Percentiles rank a stretch among this genome's conserved stretches.
These are phyloP conservation scores for Nicotiana rustica DNA, from an alignment of 305 asterid genomes.

Conservation along the genomic window DNA sequence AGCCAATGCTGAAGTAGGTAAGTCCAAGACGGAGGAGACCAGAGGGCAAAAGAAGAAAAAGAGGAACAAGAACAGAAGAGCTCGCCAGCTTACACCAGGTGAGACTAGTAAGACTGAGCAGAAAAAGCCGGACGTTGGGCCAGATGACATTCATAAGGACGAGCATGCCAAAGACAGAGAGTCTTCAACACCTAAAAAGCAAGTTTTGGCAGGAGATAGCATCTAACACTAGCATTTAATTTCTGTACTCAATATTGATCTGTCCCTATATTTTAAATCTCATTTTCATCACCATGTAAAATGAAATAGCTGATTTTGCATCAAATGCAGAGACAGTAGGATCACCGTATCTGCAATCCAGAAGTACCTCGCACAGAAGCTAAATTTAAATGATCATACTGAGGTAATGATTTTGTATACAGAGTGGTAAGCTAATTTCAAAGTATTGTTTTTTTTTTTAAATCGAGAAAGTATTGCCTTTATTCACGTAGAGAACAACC, in stretches of 20 bases:
- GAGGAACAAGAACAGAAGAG: background rate
- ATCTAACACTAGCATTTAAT: background rate
- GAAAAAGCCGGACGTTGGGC: background rate
- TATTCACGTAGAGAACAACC: background rate
- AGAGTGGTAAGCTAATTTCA: background rate
- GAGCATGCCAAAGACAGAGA: background rate
- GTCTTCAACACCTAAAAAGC: background rate
- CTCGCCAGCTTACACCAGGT: background rate
- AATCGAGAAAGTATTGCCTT: background rate
- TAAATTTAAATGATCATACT: background rate
- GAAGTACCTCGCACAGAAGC: constrained; percentile 9
- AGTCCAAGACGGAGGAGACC: background rate
- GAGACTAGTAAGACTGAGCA: background rate
- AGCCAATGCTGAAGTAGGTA: background rate
- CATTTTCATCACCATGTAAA: background rate
- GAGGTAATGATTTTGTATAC: background rate
- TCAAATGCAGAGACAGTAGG: background rate
- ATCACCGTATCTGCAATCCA: constrained; percentile 19
- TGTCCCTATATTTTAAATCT: background rate
- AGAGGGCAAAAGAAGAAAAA: background rate
- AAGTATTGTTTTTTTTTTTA: background rate
- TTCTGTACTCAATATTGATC: background rate
- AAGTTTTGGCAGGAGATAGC: background rate
- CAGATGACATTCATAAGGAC: background rate
- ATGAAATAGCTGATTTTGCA: constrained; percentile 6